These are phyloP conservation scores for Metschnikowia santaceciliae DNA, from an alignment of 805 yeast genomes.

Conservation along the genomic window DNA sequence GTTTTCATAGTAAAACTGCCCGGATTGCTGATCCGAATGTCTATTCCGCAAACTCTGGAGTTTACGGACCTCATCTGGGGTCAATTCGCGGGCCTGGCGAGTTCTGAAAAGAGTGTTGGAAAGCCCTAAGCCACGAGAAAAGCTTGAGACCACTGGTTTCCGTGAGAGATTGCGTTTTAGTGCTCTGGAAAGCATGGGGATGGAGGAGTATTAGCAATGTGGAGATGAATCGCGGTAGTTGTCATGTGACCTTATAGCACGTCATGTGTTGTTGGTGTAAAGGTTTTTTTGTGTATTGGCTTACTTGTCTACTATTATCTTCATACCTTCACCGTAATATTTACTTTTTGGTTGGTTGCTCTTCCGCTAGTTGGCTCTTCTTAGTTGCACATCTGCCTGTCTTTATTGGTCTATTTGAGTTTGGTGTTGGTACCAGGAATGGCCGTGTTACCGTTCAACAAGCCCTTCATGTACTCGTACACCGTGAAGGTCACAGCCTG, in stretches of 20 bases:
- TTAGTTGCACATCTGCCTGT: too few species aligned
- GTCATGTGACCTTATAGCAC: background rate
- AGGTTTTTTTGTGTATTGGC: too few species aligned
- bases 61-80: constrained; percentile 31
- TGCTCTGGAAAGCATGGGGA: background rate
- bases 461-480: constrained; percentile 78
- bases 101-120: constrained; percentile 16
- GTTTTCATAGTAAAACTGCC: constrained; percentile 24
- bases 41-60: constrained; percentile 15
- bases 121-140: background rate
- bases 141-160: background rate
- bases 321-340: too few species aligned
- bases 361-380: too few species aligned
- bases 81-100: constrained; percentile 30
- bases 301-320: too few species aligned
- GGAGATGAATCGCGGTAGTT: background rate
- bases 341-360: too few species aligned
- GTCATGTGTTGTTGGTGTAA: too few species aligned
- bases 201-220: too few species aligned
- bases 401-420: constrained; percentile 13
- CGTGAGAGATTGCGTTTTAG: background rate
- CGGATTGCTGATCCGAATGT: constrained; percentile 1
- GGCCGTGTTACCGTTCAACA: constrained; percentile 39
- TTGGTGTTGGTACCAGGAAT: constrained; percentile 18
- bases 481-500: constrained; percentile 98